phyloP scores from a whole-genome alignment of 2,329 filamentous ascomycete genomes.

The Penicillium italicum region DNA sequence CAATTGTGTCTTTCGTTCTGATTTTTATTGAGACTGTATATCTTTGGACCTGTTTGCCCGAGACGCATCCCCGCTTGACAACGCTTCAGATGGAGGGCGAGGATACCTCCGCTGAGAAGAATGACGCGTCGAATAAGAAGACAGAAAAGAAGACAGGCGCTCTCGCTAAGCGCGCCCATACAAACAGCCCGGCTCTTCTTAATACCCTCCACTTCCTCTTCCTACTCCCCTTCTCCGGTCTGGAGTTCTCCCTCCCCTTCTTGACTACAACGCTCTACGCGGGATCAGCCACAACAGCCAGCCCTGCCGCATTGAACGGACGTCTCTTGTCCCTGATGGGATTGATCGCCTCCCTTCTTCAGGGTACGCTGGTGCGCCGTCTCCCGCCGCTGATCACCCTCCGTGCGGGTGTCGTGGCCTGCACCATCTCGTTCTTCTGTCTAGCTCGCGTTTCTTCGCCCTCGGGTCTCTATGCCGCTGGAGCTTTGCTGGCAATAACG shows the following conservation, averaged over 20 bases:
- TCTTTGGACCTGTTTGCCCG: slow-evolving; percentile 77
- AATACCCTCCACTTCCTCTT: slow-evolving; percentile 87
- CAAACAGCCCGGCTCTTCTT: slow-evolving; percentile 78
- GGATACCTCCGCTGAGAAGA: slow-evolving; percentile 21
- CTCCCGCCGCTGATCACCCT: slow-evolving; percentile 77
- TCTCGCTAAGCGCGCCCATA: slow-evolving; percentile 45
- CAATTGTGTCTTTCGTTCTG: slow-evolving; percentile 77
- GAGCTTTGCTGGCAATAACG: slow-evolving; percentile 79
- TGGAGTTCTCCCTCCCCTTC: slow-evolving; percentile 97
- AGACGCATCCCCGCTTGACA: slow-evolving; percentile 67
- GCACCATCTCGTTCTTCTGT: slow-evolving; percentile 74
- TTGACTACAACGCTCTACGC: slow-evolving; percentile 94
- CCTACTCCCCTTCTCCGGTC: slow-evolving; percentile 93
- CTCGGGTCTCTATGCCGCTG: slow-evolving; percentile 71
- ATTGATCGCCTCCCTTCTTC: slow-evolving; percentile 83
- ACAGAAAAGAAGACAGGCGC: not conserved
- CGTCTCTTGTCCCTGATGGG: slow-evolving; percentile 86
- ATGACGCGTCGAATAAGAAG: not conserved
- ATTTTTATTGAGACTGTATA: slow-evolving; percentile 86
- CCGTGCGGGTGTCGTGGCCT: slow-evolving; percentile 72
- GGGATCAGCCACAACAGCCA: slow-evolving; percentile 53
- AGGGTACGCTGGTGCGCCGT: slow-evolving; percentile 84
- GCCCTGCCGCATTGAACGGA: slow-evolving; percentile 69
- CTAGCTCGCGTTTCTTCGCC: slow-evolving; percentile 68
- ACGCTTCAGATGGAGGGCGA: slow-evolving; percentile 12